Conservation (phyloP, 108 stramenopile genomes). For the Schizochytrium sp. region DNA sequence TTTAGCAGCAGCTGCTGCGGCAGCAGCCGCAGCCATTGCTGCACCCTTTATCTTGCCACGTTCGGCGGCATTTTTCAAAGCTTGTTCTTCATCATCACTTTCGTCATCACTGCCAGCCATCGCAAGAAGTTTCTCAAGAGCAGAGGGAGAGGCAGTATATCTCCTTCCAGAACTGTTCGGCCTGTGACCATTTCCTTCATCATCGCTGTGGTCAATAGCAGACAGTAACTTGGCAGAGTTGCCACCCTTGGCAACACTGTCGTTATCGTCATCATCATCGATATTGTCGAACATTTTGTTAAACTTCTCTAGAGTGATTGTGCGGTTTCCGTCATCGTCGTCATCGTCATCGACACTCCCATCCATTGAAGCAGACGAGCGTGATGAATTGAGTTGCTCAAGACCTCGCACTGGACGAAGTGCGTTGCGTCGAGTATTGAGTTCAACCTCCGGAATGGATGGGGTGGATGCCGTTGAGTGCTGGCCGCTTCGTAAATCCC, state of each 20-base stretch:
- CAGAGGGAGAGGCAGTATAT: slow-evolving; percentile 47
- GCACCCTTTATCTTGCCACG: neutral
- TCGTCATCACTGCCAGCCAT: slow-evolving; percentile 52
- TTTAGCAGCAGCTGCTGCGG: no score
- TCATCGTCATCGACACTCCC: slow-evolving; percentile 10
- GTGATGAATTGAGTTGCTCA: neutral
- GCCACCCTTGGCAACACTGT: neutral
- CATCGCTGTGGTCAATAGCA: neutral
- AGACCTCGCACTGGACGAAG: slow-evolving; percentile 16
- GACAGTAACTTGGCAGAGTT: neutral
- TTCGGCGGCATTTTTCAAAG: neutral
- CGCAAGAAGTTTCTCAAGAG: neutral
- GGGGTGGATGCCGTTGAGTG: slow-evolving; percentile 26
- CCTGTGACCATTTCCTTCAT: neutral
- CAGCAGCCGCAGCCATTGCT: neutral
- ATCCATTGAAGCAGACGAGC: neutral
- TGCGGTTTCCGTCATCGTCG: slow-evolving; percentile 29
- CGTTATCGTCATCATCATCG: slow-evolving; percentile 8
- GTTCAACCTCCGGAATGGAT: slow-evolving; percentile 28
- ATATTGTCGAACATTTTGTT: neutral
- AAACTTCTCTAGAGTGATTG: neutral
- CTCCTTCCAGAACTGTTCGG: neutral
- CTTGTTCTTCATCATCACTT: slow-evolving; percentile 2
- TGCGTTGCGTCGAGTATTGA: slow-evolving; percentile 44
- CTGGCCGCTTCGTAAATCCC: neutral